Evolutionary conservation across 345 rosid species (phyloP).

Genomic region (Hibiscus syriacus): DNA sequence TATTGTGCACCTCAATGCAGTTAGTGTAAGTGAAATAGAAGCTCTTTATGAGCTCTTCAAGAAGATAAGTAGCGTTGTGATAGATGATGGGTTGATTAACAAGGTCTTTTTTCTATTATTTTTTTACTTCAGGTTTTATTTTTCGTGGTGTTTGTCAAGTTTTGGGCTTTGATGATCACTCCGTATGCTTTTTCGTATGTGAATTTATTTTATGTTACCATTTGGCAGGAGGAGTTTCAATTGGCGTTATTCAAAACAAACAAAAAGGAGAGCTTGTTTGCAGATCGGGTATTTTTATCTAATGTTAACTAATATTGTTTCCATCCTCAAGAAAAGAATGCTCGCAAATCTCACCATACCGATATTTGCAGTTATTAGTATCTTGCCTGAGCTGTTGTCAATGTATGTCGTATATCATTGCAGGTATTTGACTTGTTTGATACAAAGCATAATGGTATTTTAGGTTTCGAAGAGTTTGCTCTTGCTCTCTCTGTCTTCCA

Average conservation of each 20-base stretch:
- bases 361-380: not conserved
- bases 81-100: too few species aligned
- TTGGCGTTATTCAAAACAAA: slow-evolving; percentile 92
- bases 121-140: not conserved
- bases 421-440: slow-evolving; percentile 97
- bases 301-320: not conserved
- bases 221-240: slow-evolving; percentile 88
- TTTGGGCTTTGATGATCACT: not conserved
- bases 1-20: slow-evolving; percentile 36
- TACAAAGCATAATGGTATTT: slow-evolving; percentile 90
- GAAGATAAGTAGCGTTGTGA: too few species aligned
- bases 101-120: too few species aligned
- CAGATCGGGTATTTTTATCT: slow-evolving; percentile 64
- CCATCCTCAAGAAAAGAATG: not conserved
- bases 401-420: slow-evolving; percentile 8
- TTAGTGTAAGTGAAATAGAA: slow-evolving; percentile 96
- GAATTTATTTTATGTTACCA: not conserved
- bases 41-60: too few species aligned
- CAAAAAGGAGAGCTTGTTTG: slow-evolving; percentile 98
- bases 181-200: not conserved
- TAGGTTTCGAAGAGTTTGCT: too few species aligned
- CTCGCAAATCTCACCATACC: not conserved
- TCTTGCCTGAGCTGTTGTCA: not conserved
- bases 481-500: too few species aligned
- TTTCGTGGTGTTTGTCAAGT: not conserved